These are phyloP conservation scores for Acer yangbiense DNA, from an alignment of 345 rosid genomes.

Conservation along the genomic window DNA sequence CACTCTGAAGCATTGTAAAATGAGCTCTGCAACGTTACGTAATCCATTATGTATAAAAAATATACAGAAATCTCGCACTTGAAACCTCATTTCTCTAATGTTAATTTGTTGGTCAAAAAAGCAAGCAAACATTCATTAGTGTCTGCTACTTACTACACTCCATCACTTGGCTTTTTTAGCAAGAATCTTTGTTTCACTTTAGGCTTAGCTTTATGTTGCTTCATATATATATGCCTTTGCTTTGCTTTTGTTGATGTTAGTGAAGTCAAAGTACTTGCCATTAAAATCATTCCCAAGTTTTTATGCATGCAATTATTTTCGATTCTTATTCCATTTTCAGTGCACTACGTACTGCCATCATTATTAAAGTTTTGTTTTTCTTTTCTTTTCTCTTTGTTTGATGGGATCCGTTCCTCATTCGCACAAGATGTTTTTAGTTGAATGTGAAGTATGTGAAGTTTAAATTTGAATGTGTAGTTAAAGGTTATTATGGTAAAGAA, in stretches of 20 bases:
- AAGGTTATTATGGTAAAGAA: too few relatives aligned
- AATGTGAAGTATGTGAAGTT: too few relatives aligned
- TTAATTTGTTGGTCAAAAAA: conserved; percentile 56
- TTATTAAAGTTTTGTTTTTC: neutral
- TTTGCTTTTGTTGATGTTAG: conserved; percentile 70
- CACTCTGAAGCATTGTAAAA: too few relatives aligned
- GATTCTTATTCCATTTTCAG: conserved; percentile 15
- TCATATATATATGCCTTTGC: conserved; percentile 41
- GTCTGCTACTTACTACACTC: conserved; percentile 82
- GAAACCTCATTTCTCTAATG: too few relatives aligned
- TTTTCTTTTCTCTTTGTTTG: too few relatives aligned
- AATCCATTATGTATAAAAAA: too few relatives aligned
- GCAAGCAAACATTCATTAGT: conserved; percentile 60
- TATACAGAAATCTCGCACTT: too few relatives aligned
- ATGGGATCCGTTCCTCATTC: too few relatives aligned
- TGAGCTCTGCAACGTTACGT: too few relatives aligned
- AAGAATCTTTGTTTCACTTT: conserved; percentile 72
- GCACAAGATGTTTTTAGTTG: too few relatives aligned
- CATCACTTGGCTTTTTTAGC: conserved; percentile 78
- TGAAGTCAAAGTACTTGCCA: conserved; percentile 57
- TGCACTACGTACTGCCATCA: conserved; percentile 9
- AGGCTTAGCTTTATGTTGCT: conserved; percentile 58
- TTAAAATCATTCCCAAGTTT: conserved; percentile 23
- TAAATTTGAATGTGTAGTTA: too few relatives aligned
- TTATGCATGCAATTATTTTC: conserved; percentile 1